Percentiles rank a stretch among this genome's conserved stretches.
Evolutionary conservation across 1,139 yeast species (phyloP).

Genomic region (Scheffersomyces insectosa): DNA sequence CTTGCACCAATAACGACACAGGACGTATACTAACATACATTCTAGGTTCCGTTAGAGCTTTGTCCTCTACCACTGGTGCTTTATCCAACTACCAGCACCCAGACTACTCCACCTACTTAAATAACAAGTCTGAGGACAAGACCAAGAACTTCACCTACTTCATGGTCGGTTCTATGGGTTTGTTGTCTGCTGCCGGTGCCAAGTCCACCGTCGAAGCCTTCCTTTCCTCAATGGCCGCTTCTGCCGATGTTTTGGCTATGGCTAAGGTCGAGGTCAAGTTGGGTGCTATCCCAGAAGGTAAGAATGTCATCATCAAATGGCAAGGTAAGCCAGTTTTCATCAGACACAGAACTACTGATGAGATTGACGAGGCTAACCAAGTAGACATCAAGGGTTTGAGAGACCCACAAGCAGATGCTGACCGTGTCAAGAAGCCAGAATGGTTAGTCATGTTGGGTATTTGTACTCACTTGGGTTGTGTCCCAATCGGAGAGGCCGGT

Average conservation of each 20-base stretch:
- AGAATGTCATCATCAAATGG: slow-evolving; percentile 98
- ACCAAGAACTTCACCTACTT: slow-evolving; percentile 89
- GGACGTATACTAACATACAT: slow-evolving; percentile 11
- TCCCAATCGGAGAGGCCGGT: slow-evolving; percentile 99
- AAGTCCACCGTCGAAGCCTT: slow-evolving; percentile 97
- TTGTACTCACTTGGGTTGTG: slow-evolving; percentile 99
- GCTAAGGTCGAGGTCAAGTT: slow-evolving; percentile 98
- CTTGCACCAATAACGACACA: too few species aligned
- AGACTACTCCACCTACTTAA: slow-evolving; percentile 81
- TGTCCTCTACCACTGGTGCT: slow-evolving; percentile 49
- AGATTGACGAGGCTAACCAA: slow-evolving; percentile 90
- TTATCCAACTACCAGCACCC: slow-evolving; percentile 90
- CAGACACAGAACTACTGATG: slow-evolving; percentile 95
- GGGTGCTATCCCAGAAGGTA: slow-evolving; percentile 94
- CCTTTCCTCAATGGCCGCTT: slow-evolving; percentile 91
- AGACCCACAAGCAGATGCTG: slow-evolving; percentile 92
- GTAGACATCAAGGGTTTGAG: slow-evolving; percentile 76
- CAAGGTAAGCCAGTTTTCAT: slow-evolving; percentile 99
- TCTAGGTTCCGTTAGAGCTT: slow-evolving; percentile 24
- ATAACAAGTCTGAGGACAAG: slow-evolving; percentile 70
- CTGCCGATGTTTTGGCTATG: slow-evolving; percentile 98
- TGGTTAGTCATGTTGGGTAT: slow-evolving; percentile 99
- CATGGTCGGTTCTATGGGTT: slow-evolving; percentile 97
- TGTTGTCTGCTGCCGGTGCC: slow-evolving; percentile 94
- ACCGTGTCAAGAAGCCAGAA: slow-evolving; percentile 95